A percentile compares a stretch with the other conserved stretches of the same genome.
phyloP scores from a whole-genome alignment of 2,329 filamentous ascomycete species.

The Sporothrix curviconia region DNA sequence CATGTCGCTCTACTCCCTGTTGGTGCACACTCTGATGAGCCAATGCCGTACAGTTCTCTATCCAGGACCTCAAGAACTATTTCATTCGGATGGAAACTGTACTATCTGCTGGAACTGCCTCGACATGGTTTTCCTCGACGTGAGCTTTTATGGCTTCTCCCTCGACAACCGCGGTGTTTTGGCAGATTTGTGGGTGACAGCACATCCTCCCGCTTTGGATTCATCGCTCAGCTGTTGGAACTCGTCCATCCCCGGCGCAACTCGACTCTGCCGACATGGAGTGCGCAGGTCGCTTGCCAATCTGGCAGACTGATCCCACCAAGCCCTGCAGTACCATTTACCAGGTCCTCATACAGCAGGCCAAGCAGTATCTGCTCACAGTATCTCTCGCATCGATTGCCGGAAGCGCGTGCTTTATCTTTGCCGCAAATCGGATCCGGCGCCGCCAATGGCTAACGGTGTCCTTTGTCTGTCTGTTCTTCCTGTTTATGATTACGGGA shows the following conservation, averaged over 20 bases:
- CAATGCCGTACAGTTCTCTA: constrained; percentile 44
- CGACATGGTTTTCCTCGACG: constrained; percentile 50
- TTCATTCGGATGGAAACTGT: constrained; percentile 43
- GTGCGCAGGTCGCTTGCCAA: constrained; percentile 31
- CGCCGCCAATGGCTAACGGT: constrained; percentile 44
- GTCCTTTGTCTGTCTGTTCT: constrained; percentile 41
- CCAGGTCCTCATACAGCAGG: constrained; percentile 44
- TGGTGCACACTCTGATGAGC: constrained; percentile 19
- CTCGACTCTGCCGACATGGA: constrained; percentile 40
- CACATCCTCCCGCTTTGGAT: constrained; percentile 28
- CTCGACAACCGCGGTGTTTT: constrained; percentile 40
- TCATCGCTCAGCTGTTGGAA: constrained; percentile 40
- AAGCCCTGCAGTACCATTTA: constrained; percentile 47
- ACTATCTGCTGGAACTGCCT: constrained; percentile 38
- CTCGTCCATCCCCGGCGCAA: constrained; percentile 35
- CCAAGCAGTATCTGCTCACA: constrained; percentile 47
- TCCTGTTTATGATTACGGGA: constrained; percentile 45
- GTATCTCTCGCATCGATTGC: constrained; percentile 46
- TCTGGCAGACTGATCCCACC: constrained; percentile 44
- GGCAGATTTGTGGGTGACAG: constrained; percentile 38
- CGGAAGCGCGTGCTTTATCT: constrained; percentile 43
- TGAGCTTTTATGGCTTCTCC: constrained; percentile 52
- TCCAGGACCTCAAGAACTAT: constrained; percentile 42
- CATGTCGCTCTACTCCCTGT: constrained; percentile 28
- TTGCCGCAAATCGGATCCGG: constrained; percentile 41